Percentiles rank a stretch among this genome's conserved stretches.
These are phyloP conservation scores for Rehmannia glutinosa DNA, from an alignment of 257 asterid genomes.

Conservation along the genomic window DNA sequence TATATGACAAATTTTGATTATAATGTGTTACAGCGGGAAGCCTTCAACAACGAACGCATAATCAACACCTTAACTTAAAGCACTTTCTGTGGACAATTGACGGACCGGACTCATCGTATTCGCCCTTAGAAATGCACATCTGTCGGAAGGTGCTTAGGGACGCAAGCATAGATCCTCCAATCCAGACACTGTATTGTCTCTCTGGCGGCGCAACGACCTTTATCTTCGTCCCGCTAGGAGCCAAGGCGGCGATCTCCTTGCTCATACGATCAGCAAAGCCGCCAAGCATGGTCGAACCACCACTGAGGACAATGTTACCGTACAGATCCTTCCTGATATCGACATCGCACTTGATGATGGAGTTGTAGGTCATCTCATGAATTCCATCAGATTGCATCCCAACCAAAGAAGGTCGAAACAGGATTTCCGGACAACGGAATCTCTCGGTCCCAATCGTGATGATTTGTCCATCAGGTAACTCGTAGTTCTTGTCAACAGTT, in stretches of 20 bases:
- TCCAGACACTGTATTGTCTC: too few species aligned
- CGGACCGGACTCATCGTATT: conserved; percentile 33
- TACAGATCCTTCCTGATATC: too few species aligned
- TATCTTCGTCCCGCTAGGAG: too few species aligned
- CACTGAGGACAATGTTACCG: too few species aligned
- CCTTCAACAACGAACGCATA: not conserved
- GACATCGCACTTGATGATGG: too few species aligned
- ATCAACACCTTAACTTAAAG: conserved; percentile 15
- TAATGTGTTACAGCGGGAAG: too few species aligned
- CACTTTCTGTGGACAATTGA: conserved; percentile 32
- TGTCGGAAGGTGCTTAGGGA: conserved; percentile 36
- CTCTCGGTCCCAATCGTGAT: conserved; percentile 33
- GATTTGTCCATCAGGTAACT: conserved; percentile 26
- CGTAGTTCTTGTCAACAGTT: conserved; percentile 30
- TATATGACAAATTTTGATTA: too few species aligned
- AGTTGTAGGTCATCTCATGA: conserved; percentile 32
- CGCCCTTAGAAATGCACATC: conserved; percentile 34
- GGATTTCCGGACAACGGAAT: conserved; percentile 34
- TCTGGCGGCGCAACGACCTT: too few species aligned
- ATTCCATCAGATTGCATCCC: conserved; percentile 34
- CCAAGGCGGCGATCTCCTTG: conserved; percentile 30
- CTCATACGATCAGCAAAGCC: conserved; percentile 33
- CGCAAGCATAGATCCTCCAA: conserved; percentile 34
- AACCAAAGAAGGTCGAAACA: conserved; percentile 27
- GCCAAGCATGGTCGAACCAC: conserved; percentile 29